A percentile compares a stretch with the other conserved stretches of the same genome.
phyloP scores from a whole-genome alignment of 768 basidiomycete species.

The Phylloporus sp. region DNA sequence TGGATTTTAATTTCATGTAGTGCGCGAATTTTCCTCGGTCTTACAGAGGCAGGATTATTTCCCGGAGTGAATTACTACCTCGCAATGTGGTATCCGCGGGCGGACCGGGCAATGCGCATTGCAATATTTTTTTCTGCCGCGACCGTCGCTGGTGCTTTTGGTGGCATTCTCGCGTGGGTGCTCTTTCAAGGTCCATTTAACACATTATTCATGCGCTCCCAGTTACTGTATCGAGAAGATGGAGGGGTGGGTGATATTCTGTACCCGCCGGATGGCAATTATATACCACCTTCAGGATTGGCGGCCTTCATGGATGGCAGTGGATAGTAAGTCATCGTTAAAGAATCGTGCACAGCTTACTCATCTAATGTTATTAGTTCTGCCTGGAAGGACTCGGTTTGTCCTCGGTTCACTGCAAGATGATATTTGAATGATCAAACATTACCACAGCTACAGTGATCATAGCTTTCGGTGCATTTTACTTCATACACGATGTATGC shows the following conservation, averaged over 20 bases:
- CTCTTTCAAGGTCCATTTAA: background rate
- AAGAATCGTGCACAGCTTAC: background rate
- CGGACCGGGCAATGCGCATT: constrained; percentile 52
- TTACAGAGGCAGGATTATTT: constrained; percentile 43
- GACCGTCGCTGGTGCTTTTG: constrained; percentile 48
- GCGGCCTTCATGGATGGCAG: constrained; percentile 34
- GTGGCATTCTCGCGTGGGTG: constrained; percentile 45
- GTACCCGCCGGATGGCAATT: background rate
- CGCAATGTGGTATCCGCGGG: constrained; percentile 55
- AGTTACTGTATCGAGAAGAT: constrained; percentile 35
- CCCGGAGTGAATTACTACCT: constrained; percentile 40
- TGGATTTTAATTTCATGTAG: constrained; percentile 13
- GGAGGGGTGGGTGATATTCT: constrained; percentile 31
- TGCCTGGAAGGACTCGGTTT: constrained; percentile 29
- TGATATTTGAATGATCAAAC: background rate
- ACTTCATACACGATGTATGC: constrained; percentile 49
- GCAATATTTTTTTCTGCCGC: constrained; percentile 64
- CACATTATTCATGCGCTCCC: background rate
- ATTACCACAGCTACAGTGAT: constrained; percentile 19
- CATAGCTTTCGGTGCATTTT: constrained; percentile 33
- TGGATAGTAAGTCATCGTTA: constrained; percentile 33
- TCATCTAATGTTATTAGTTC: constrained; percentile 22
- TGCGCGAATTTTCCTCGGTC: constrained; percentile 40
- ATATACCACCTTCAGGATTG: constrained; percentile 13
- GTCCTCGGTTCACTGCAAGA: background rate